Conservation (phyloP, 371 early-diverging fungal genomes). For the Batkoa obscura region DNA sequence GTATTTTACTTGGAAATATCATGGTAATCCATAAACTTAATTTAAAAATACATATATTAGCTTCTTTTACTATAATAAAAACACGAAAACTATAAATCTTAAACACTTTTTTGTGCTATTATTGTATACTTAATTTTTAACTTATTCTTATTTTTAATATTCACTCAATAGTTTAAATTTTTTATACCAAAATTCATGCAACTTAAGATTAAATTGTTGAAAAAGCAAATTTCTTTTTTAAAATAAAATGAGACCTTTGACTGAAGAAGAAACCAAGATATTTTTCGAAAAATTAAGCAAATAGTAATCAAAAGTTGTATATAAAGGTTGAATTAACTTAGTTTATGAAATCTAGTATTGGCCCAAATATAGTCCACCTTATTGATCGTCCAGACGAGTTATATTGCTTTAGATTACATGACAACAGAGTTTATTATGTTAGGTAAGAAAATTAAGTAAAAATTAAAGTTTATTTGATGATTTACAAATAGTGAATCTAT, state of each 20-base stretch:
- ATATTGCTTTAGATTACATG: slow-evolving; percentile 86
- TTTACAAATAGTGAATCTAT: slow-evolving; percentile 50
- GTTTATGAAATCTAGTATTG: slow-evolving; percentile 41
- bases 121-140: no score
- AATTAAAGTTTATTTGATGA: not conserved
- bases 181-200: no score
- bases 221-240: no score
- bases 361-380: slow-evolving; percentile 82
- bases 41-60: no score
- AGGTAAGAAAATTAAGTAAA: slow-evolving; percentile 24
- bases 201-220: no score
- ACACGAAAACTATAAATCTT: no score
- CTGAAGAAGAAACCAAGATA: slow-evolving; percentile 80
- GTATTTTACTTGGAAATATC: no score
- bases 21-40: no score
- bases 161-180: no score
- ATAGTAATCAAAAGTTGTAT: slow-evolving; percentile 39
- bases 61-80: no score
- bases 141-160: no score
- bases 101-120: no score
- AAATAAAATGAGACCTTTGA: slow-evolving; percentile 1
- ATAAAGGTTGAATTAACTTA: not conserved
- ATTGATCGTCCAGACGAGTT: slow-evolving; percentile 89
- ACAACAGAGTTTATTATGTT: slow-evolving; percentile 86
- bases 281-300: slow-evolving; percentile 91